Evolutionary conservation across 768 basidiomycete genomes (phyloP).

Genomic region (Ramaria sp.): DNA sequence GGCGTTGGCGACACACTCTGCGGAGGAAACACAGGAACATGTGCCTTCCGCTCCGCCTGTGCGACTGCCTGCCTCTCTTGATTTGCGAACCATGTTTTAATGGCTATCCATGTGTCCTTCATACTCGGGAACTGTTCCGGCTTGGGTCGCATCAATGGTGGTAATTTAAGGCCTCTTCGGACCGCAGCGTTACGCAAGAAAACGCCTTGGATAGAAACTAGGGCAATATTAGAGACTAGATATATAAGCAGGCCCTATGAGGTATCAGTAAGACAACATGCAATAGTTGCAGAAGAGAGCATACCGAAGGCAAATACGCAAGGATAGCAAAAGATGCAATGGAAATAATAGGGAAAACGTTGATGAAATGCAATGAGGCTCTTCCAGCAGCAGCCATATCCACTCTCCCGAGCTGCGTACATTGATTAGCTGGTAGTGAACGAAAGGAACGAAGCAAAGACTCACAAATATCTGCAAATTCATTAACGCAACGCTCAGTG

Average conservation of each 20-base stretch:
- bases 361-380: conserved; percentile 57
- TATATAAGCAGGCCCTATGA: conserved; percentile 47
- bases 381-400: conserved; percentile 24
- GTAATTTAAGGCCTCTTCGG: conserved; percentile 28
- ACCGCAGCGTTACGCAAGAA: conserved; percentile 32
- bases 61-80: background rate
- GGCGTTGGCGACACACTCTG: background rate
- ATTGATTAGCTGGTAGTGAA: conserved; percentile 35
- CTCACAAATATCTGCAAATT: conserved; percentile 63
- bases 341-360: conserved; percentile 50
- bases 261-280: background rate
- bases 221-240: conserved; percentile 38
- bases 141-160: conserved; percentile 16
- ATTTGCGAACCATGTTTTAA: background rate
- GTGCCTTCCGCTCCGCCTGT: background rate
- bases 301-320: conserved; percentile 53
- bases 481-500: conserved; percentile 43
- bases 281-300: conserved; percentile 18
- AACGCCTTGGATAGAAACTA: conserved; percentile 41
- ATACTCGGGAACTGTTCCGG: background rate
- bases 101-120: background rate
- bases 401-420: background rate
- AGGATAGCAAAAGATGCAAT: conserved; percentile 41
- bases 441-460: conserved; percentile 21
- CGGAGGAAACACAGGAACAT: background rate